Base-by-base conservation (phyloP, 2,329 filamentous ascomycete species). In the Aplosporella prunicola region DNA sequence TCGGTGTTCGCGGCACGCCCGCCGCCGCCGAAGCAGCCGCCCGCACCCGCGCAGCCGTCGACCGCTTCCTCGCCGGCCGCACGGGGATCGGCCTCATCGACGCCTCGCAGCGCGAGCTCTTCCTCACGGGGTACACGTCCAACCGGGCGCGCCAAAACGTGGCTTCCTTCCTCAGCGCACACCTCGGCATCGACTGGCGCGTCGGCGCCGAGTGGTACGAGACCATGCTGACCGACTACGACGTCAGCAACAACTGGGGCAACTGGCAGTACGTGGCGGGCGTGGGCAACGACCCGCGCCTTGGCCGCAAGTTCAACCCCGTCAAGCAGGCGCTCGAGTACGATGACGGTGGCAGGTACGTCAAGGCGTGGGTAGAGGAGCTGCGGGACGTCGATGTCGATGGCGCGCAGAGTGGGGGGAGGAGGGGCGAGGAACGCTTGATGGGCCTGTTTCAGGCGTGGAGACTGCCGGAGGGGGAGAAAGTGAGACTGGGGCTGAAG, bases 121-220 rank as follows among this genome's bases (percentile, higher is more conserved):
- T 75, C 45, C 69, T 78, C 27, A 89, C 83, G 0, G 84, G 83
- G 0, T 88, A 86, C 54, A 87, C 82, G 0, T 82, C 78, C 1
- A 87, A 87, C 51, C 71, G 82, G 10, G 78, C 81, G 0, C 66
- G 83, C 2, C 82, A 88, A 55, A 87, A 88, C 38, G 80, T 85
- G 1, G 82, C 82, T 0, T 80, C 70, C 11, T 89, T 84, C 52
- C 62, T 88, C 1, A 61, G 80, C 0, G 85, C 84, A 46, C 80
- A 85, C 43, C 63, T 88, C 3, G 69, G 70, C 1, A 76, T 89
- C 15, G 83, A 89, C 56, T 91, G 84, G 84, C 73, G 82, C 0
- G 69, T 83, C 10, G 84, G 83, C 0, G 84, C 82, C 0, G 83
- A 88, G 53, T 89, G 81, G 80, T 89, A 88, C 51, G 83, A 89